phyloP scores from a whole-genome alignment of 768 basidiomycete genomes.

The Lentinula boryana region DNA sequence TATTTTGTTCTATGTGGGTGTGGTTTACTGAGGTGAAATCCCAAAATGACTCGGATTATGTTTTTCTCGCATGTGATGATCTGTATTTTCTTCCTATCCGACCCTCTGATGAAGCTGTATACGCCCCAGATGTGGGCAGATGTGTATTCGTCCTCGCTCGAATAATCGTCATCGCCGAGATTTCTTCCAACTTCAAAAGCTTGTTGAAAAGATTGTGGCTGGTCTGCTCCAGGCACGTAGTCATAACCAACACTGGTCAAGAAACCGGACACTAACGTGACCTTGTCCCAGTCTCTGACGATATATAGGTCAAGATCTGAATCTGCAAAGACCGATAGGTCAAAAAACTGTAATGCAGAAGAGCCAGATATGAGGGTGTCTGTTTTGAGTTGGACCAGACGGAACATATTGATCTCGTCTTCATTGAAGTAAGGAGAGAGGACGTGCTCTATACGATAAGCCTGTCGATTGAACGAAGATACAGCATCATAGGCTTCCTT shows the following conservation, averaged over 20 bases:
- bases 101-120: conserved; percentile 25
- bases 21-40: conserved; percentile 42
- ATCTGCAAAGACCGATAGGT: conserved; percentile 32
- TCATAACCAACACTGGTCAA: conserved; percentile 26
- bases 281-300: conserved; percentile 19
- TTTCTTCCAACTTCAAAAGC: neutral
- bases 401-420: conserved; percentile 23
- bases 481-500: neutral
- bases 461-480: conserved; percentile 13
- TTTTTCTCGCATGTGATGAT: conserved; percentile 27
- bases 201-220: conserved; percentile 13
- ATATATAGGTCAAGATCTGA: conserved; percentile 51
- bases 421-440: conserved; percentile 28
- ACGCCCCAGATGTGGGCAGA: conserved; percentile 3
- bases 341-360: conserved; percentile 46
- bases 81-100: conserved; percentile 26
- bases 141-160: neutral
- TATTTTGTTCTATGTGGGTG: neutral
- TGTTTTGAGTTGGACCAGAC: conserved; percentile 34
- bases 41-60: conserved; percentile 32
- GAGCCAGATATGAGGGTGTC: conserved; percentile 49
- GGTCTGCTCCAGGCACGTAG: conserved; percentile 16
- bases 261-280: conserved; percentile 23
- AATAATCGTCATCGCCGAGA: neutral
- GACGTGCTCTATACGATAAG: conserved; percentile 28